Evolutionary conservation across 768 basidiomycete genomes (phyloP), one percentile per base, ranked within the genome.

Genomic region (Cystofilobasidium macerans): DNA sequence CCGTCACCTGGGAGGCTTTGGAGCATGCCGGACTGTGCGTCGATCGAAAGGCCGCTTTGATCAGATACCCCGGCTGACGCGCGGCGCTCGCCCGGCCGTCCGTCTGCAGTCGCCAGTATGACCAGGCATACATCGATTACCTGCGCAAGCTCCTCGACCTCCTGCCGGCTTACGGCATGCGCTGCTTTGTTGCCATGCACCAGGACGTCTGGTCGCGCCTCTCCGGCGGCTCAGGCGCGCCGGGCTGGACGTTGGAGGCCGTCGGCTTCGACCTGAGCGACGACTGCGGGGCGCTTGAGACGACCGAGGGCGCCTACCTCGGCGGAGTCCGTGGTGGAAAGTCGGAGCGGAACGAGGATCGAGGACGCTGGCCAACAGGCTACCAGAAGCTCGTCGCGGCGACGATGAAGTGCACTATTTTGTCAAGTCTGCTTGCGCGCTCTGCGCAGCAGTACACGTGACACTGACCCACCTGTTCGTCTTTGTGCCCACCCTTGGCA

Each of bases 1-100:
- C 93, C 32, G 83, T 98, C 5, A 93, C 94, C 0, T 99, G 94
- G 94, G 94, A 99, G 74, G 90, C 94, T 0, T 81, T 98, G 20
- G 94, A 97, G 73, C 95, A 98, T 73, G 84, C 82, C 67, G 94
- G 90, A 71, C 88, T 84, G 92, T 93, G 77, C 70, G 89, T 42
- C 42, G 18, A 30, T 16, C 30, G 11, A 35, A 65, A n/a, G 24
- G 16, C 5, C 16, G 14, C 35, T 30, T 22, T 26, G 42, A 5
- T 47, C 26, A 22, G 13, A 26, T n/a, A n/a, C n/a, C n/a, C n/a
- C n/a, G n/a, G 28, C 28, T 24, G 36, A 38, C 26, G n/a, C 22
- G 18, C 42, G 14, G 32, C 22, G 42, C 47, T 51, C 24, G 14
- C 32, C 57, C 57, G 6, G 28, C 24, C 45, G 22, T n/a, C 40